These are phyloP conservation scores for Syzygium oleosum DNA, from an alignment of 345 rosid species.

Conservation along the genomic window DNA sequence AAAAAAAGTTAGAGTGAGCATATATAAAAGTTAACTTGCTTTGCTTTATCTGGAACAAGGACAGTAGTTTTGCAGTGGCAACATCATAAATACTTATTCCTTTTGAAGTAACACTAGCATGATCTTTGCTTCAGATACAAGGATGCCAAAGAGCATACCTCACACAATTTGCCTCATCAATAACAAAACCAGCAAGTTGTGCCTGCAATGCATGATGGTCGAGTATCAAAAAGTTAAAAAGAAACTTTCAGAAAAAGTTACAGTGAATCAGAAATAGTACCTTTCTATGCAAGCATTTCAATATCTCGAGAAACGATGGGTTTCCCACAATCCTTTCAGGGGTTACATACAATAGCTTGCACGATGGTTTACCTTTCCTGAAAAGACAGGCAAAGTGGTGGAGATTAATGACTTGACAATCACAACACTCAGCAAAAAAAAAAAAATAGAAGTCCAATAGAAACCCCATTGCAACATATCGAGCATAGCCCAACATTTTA, in stretches of 20 bases:
- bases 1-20: background rate
- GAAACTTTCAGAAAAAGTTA: background rate
- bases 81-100: background rate
- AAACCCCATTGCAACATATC: background rate
- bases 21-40: background rate
- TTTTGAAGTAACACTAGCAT: background rate
- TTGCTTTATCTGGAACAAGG: background rate
- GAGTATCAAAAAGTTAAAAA: background rate
- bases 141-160: constrained; percentile 34
- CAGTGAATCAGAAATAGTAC: constrained; percentile 16
- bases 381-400: background rate
- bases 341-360: too few relatives aligned
- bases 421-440: background rate
- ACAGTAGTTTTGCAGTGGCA: background rate
- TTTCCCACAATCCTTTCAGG: too few relatives aligned
- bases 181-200: constrained; percentile 75
- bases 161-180: constrained; percentile 93
- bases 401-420: background rate
- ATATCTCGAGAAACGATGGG: constrained; percentile 44
- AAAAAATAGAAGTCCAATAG: background rate
- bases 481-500: background rate
- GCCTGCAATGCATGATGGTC: constrained; percentile 21
- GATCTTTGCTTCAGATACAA: background rate
- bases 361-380: too few relatives aligned
- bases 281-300: constrained; percentile 61